These are phyloP conservation scores for Serendipita sp. DNA, from an alignment of 1,284 basidiomycete genomes.

Conservation along the genomic window DNA sequence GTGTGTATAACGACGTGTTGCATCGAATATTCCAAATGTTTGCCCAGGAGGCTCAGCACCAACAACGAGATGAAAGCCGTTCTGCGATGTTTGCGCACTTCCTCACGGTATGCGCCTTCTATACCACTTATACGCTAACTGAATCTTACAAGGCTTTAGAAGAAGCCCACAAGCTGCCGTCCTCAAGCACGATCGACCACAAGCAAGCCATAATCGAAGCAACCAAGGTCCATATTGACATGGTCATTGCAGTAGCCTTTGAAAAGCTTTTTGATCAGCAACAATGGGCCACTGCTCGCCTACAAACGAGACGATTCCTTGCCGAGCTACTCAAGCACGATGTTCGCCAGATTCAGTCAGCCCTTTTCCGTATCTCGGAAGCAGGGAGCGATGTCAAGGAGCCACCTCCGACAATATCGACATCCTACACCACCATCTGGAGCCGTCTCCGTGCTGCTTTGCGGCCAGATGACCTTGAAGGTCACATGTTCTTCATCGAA, in stretches of 20 bases:
- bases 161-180: slow-evolving; percentile 17
- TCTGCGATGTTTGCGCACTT: slow-evolving; percentile 46
- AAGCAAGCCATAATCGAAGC: slow-evolving; percentile 13
- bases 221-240: slow-evolving; percentile 12
- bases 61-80: slow-evolving; percentile 42
- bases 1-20: slow-evolving; percentile 49
- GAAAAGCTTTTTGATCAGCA: slow-evolving; percentile 19
- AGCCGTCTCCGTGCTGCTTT: slow-evolving; percentile 44
- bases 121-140: slow-evolving; percentile 12
- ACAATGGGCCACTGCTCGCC: slow-evolving; percentile 36
- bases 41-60: slow-evolving; percentile 66
- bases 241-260: slow-evolving; percentile 16
- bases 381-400: background rate
- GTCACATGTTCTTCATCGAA: slow-evolving; percentile 40
- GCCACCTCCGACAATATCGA: background rate
- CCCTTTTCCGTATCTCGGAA: background rate
- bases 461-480: slow-evolving; percentile 41
- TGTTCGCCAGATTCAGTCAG: slow-evolving; percentile 8
- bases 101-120: slow-evolving; percentile 37
- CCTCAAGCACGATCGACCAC: slow-evolving; percentile 16
- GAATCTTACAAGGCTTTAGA: slow-evolving; percentile 16
- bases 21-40: slow-evolving; percentile 56
- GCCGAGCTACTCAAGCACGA: slow-evolving; percentile 10
- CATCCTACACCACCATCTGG: slow-evolving; percentile 48
- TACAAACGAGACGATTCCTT: slow-evolving; percentile 25